phyloP scores from a whole-genome alignment of 2,329 filamentous ascomycete genomes.

The Pezicula carpinea region DNA sequence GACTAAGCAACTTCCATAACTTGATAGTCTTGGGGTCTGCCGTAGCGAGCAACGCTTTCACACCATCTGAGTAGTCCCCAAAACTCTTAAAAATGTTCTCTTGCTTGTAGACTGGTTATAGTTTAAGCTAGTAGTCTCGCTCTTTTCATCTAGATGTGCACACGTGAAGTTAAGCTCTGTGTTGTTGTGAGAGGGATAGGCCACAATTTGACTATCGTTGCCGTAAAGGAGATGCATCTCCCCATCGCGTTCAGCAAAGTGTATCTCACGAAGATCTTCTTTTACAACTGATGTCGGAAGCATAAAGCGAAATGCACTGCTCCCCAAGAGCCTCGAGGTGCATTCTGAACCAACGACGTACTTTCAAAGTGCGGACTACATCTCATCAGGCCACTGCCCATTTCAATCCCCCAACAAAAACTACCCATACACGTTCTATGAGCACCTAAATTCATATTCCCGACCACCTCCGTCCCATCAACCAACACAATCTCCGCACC shows the following conservation, averaged over 20 bases:
- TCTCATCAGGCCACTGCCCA: constrained; percentile 38
- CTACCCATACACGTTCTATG: constrained; percentile 45
- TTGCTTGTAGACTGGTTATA: constrained; percentile 36
- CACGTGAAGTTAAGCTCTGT: constrained; percentile 43
- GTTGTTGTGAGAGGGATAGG: constrained; percentile 44
- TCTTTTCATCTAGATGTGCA: constrained; percentile 47
- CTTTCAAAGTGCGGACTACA: constrained; percentile 32
- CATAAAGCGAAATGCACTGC: constrained; percentile 21
- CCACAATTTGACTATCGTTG: constrained; percentile 38
- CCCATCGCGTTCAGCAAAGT: constrained; percentile 26
- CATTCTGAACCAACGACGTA: constrained; percentile 17
- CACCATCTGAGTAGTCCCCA: constrained; percentile 36
- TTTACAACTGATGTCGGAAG: constrained; percentile 19
- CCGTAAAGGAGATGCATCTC: constrained; percentile 36
- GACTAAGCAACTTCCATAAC: constrained; percentile 56
- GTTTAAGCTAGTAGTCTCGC: constrained; percentile 32
- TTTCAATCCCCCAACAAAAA: constrained; percentile 28
- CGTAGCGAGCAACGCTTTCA: constrained; percentile 37
- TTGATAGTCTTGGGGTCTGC: constrained; percentile 42
- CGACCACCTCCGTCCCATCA: constrained; percentile 37
- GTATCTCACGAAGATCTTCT: constrained; percentile 31
- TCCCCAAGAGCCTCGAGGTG: constrained; percentile 27
- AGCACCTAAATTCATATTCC: constrained; percentile 48
- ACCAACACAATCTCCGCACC: constrained; percentile 39
- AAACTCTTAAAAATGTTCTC: constrained; percentile 34